phyloP scores from a whole-genome alignment of 192 early-diverging fungal genomes.

The Thoreauomyces humboldtii region DNA sequence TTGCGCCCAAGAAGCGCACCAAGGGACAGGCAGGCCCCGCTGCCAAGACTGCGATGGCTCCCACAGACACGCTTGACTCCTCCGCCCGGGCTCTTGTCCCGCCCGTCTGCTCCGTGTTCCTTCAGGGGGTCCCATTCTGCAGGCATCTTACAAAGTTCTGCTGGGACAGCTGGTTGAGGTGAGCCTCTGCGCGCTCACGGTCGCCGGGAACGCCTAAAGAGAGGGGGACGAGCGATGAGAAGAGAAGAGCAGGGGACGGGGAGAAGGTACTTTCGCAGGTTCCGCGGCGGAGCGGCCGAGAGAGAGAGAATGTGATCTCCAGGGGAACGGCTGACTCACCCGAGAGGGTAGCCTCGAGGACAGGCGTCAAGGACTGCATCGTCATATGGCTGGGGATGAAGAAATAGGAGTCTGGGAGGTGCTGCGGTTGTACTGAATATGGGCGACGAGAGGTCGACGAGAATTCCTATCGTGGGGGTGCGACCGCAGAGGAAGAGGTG shows the following conservation, averaged over 20 bases:
- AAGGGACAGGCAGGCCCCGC: neutral
- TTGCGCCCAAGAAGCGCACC: too few relatives aligned
- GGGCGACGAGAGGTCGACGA: neutral
- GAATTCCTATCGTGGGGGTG: neutral
- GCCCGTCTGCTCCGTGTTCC: too few relatives aligned
- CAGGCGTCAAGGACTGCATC: neutral
- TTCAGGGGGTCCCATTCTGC: too few relatives aligned
- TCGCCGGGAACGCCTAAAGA: too few relatives aligned
- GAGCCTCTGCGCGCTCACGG: constrained; percentile 23
- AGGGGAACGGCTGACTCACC: neutral
- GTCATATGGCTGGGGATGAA: neutral
- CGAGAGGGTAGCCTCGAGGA: constrained; percentile 21
- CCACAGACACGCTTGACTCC: too few relatives aligned
- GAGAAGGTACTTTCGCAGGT: too few relatives aligned
- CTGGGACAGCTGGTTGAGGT: constrained; percentile 3
- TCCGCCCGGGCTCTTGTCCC: too few relatives aligned
- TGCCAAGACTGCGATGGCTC: too few relatives aligned
- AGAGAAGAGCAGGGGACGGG: neutral
- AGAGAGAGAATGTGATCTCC: neutral
- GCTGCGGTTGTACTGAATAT: neutral
- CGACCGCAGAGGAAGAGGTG: neutral
- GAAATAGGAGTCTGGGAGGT: neutral
- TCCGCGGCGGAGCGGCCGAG: too few relatives aligned
- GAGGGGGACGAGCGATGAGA: neutral
- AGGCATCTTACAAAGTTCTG: constrained; percentile 27